A percentile compares a stretch with the other conserved stretches of the same genome.
These are phyloP conservation scores for Nakaseomyces nivariensis DNA, from an alignment of 1,139 yeast species.

Conservation along the genomic window DNA sequence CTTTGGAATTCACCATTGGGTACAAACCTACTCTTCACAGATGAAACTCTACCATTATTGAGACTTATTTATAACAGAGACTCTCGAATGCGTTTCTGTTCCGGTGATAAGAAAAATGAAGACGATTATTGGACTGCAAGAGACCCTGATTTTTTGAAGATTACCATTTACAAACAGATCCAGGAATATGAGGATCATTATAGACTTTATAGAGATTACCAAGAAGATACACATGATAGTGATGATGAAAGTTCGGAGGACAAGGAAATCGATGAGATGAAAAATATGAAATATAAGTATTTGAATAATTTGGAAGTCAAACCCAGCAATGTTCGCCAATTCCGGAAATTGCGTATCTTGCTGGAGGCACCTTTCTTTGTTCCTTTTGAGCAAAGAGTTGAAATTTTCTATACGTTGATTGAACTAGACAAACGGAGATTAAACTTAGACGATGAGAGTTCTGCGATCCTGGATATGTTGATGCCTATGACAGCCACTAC, in stretches of 20 bases:
- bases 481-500: conserved; percentile 11
- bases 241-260: conserved; percentile 5
- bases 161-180: conserved; percentile 18
- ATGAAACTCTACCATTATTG: conserved; percentile 42
- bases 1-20: conserved; percentile 35
- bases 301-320: conserved; percentile 9
- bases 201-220: conserved; percentile 17
- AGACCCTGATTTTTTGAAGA: conserved; percentile 17
- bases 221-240: conserved; percentile 13
- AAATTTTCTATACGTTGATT: conserved; percentile 57
- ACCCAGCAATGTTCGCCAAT: conserved; percentile 10
- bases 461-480: conserved; percentile 12
- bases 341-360: conserved; percentile 40
- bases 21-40: conserved; percentile 27
- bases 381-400: conserved; percentile 64
- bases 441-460: conserved; percentile 17
- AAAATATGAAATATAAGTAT: conserved; percentile 10
- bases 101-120: conserved; percentile 19
- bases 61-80: conserved; percentile 65
- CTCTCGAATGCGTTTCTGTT: conserved; percentile 48
- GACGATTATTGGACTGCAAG: conserved; percentile 47
- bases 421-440: conserved; percentile 38
- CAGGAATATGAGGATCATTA: conserved; percentile 22
- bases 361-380: conserved; percentile 68
- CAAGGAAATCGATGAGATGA: conserved; percentile 4